Base-by-base conservation (phyloP, 140 eudicot species). In the Stevia rebaudiana region DNA sequence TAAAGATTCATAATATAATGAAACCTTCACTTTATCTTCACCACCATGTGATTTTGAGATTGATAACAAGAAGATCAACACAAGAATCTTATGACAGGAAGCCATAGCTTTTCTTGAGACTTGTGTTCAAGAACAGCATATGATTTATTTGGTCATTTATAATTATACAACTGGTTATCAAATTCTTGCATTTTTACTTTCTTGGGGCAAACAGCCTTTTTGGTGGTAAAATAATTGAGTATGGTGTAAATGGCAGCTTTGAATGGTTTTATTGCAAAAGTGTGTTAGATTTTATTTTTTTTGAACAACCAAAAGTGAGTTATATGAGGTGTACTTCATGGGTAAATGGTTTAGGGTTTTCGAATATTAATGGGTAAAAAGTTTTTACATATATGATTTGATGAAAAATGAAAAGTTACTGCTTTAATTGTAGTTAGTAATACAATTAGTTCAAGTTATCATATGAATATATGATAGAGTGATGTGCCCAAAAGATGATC, bases 1-100 rank as follows among this genome's bases (percentile, higher is more conserved):
- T 15, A 88, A 79, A 12, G 96, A 53, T 74, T 88, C 96, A 66
- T 75, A 88, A 79, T 84, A 88, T 43, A 88, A 63, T 53, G 96
- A 80, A 23, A 88, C 59, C 15, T 61, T 74, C 51, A 84, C 96
- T 60, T 62, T 80, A 36, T 70, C 75, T 13, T 53, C 76, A 67
- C 18, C 84, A 69, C 71, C 69, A 44, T 44, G 31, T 56, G 72
- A 33, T 61, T 28, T 70, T 54, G 62, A 23, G 22, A 65, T 63
- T 52, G 76, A 49, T 25, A 76, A 54, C 63, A 76, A 63, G 72
- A 76, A 61, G 62, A 76, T 22, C 40, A 76, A 63, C 44, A 55
- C 73, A n/a, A 69, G 23, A 65, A 69, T 55, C 55, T 70, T 74
- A 28, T 36, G 40, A 50, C 10, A 71, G 39, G 76, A 70, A 55